Percentiles rank a stretch among this genome's conserved stretches.
These are phyloP conservation scores for Asterophora parasitica DNA, from an alignment of 768 basidiomycete genomes.

Conservation along the genomic window DNA sequence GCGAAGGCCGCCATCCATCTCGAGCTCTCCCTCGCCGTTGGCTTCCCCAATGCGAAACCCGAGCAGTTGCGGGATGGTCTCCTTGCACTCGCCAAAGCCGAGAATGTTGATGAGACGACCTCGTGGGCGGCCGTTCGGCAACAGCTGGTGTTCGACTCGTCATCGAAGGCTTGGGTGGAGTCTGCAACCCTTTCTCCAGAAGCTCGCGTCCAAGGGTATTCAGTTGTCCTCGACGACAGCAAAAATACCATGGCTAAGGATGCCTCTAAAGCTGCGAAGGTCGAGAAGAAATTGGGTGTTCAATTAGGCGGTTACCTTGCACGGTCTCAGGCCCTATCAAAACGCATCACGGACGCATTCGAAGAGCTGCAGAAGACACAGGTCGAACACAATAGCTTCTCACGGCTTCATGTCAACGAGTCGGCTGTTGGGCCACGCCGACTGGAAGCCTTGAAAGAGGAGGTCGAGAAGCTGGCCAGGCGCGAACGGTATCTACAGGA, in stretches of 20 bases:
- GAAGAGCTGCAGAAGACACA: slow-evolving; percentile 63
- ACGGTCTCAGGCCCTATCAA: slow-evolving; percentile 61
- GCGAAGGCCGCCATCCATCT: slow-evolving; percentile 72
- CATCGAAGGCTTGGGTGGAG: slow-evolving; percentile 62
- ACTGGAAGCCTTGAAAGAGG: slow-evolving; percentile 75
- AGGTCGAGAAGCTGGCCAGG: slow-evolving; percentile 75
- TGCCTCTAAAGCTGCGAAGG: slow-evolving; percentile 74
- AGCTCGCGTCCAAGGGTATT: slow-evolving; percentile 60
- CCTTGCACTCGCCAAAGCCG: slow-evolving; percentile 54
- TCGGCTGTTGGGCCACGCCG: slow-evolving; percentile 70
- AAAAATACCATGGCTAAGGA: slow-evolving; percentile 76
- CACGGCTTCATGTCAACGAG: slow-evolving; percentile 68
- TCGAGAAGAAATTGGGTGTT: slow-evolving; percentile 86
- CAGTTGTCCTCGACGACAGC: slow-evolving; percentile 51
- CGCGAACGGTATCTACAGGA: slow-evolving; percentile 78
- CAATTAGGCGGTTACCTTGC: slow-evolving; percentile 89
- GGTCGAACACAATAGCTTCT: slow-evolving; percentile 77
- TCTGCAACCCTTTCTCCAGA: slow-evolving; percentile 50
- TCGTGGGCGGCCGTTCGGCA: slow-evolving; percentile 74
- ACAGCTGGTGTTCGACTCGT: slow-evolving; percentile 58
- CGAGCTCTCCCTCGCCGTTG: slow-evolving; percentile 77
- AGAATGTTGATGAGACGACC: slow-evolving; percentile 50
- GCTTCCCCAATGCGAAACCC: slow-evolving; percentile 79
- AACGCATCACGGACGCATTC: slow-evolving; percentile 62
- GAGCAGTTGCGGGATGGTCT: slow-evolving; percentile 78